phyloP scores from a whole-genome alignment of 1,284 basidiomycete genomes.

The Marasmius oreades region DNA sequence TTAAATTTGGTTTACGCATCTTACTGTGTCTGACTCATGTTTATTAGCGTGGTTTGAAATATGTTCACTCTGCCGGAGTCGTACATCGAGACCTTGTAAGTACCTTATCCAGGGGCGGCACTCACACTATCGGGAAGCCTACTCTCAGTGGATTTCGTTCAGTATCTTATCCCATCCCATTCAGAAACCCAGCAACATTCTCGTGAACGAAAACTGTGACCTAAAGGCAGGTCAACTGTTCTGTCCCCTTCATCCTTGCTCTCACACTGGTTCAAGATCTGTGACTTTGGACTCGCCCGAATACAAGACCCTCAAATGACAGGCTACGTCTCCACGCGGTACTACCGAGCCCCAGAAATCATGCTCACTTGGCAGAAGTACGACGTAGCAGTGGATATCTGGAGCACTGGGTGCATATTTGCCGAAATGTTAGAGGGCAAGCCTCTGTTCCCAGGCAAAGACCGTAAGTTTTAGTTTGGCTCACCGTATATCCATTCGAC shows the following conservation, averaged over 20 bases:
- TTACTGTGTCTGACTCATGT: slow-evolving; percentile 10
- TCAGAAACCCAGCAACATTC: slow-evolving; percentile 98
- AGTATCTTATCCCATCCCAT: slow-evolving; percentile 2
- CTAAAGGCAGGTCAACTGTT: slow-evolving; percentile 56
- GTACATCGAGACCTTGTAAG: slow-evolving; percentile 93
- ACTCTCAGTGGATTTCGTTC: not conserved
- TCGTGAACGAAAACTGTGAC: slow-evolving; percentile 99
- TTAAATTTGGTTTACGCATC: slow-evolving; percentile 6
- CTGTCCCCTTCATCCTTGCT: slow-evolving; percentile 7
- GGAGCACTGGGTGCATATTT: slow-evolving; percentile 99
- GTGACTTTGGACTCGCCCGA: slow-evolving; percentile 96
- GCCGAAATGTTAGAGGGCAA: slow-evolving; percentile 99
- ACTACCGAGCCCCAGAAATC: slow-evolving; percentile 99
- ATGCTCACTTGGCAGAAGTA: slow-evolving; percentile 99
- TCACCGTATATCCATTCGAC: slow-evolving; percentile 4
- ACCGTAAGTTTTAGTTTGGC: slow-evolving; percentile 57
- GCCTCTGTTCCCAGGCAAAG: slow-evolving; percentile 98
- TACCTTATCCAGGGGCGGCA: slow-evolving; percentile 10
- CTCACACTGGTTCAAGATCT: slow-evolving; percentile 60
- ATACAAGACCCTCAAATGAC: slow-evolving; percentile 99
- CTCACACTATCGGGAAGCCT: not conserved
- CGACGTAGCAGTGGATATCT: slow-evolving; percentile 98
- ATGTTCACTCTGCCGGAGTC: slow-evolving; percentile 98
- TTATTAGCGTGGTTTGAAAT: slow-evolving; percentile 90
- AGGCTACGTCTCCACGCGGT: slow-evolving; percentile 97